These are phyloP conservation scores for Porphyrellus cyaneotinctus DNA, from an alignment of 768 basidiomycete genomes.

Conservation along the genomic window DNA sequence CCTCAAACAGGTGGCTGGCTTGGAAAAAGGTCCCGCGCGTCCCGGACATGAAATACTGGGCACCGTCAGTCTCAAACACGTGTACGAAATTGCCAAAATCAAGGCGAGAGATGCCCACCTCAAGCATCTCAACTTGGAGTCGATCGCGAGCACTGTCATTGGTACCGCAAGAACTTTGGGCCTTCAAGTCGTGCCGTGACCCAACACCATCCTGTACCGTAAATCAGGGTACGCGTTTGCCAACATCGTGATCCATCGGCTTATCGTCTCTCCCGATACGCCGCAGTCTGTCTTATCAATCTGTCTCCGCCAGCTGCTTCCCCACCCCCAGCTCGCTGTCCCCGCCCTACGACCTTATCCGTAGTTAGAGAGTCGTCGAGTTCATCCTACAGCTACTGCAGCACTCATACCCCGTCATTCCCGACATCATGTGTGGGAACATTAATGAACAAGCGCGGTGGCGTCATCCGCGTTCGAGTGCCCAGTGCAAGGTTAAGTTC, in stretches of 20 bases:
- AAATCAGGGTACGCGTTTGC: conserved; percentile 27
- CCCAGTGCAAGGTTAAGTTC: conserved; percentile 36
- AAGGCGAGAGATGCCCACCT: conserved; percentile 89
- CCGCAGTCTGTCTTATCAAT: conserved; percentile 25
- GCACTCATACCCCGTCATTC: conserved; percentile 21
- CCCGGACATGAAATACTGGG: conserved; percentile 76
- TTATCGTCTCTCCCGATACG: conserved; percentile 17
- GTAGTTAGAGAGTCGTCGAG: conserved; percentile 28
- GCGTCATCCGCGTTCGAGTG: conserved; percentile 31
- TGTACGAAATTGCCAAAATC: conserved; percentile 98
- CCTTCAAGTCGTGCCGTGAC: conserved; percentile 83
- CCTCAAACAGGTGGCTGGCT: conserved; percentile 83
- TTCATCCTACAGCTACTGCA: conserved; percentile 15
- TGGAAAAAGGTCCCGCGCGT: conserved; percentile 86
- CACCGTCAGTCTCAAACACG: conserved; percentile 90
- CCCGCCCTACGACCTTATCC: conserved; percentile 12
- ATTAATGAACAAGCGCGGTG: conserved; percentile 32
- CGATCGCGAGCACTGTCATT: conserved; percentile 82
- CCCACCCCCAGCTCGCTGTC: conserved; percentile 13
- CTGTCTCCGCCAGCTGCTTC: conserved; percentile 7
- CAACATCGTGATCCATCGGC: conserved; percentile 17
- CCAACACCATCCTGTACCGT: conserved; percentile 13
- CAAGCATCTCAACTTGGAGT: conserved; percentile 81
- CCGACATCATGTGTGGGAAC: conserved; percentile 31
- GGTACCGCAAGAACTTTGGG: conserved; percentile 89